Percentiles rank a stretch among this genome's conserved stretches.
These are phyloP conservation scores for Digitaria exilis DNA, from an alignment of 202 grass and related monocot genomes.

Conservation along the genomic window DNA sequence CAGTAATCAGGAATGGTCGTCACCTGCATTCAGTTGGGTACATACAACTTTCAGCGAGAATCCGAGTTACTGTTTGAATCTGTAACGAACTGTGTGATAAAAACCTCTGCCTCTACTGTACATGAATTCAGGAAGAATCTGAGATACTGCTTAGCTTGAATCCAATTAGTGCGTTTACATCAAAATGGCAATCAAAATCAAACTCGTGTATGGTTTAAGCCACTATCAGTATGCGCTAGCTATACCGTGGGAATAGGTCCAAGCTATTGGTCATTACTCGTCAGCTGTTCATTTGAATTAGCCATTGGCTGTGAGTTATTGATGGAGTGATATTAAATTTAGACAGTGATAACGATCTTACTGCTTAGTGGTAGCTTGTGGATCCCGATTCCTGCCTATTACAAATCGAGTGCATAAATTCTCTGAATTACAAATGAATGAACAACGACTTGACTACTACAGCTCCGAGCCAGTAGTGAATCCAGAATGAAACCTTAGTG, in stretches of 20 bases:
- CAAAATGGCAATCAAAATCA: neutral
- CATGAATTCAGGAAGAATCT: neutral
- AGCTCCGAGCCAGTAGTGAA: no score
- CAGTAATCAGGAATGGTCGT: neutral
- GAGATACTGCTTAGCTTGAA: neutral
- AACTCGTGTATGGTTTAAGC: neutral
- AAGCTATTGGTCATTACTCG: conserved; percentile 15
- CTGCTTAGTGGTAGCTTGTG: neutral
- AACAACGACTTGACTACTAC: neutral
- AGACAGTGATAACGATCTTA: conserved; percentile 33
- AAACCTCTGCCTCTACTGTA: neutral
- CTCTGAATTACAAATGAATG: conserved; percentile 12
- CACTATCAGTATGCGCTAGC: neutral
- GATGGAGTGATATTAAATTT: conserved; percentile 17
- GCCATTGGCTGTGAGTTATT: conserved; percentile 21
- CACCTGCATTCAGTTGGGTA: neutral
- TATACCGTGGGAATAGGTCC: neutral
- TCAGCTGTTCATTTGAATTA: conserved; percentile 42
- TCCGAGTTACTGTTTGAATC: neutral
- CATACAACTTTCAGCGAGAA: neutral
- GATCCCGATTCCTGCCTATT: neutral
- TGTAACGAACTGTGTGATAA: neutral
- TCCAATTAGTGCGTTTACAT: neutral
- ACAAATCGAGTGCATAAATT: neutral
- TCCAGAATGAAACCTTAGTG: no score